Conservation (phyloP, 257 asterid genomes). For the Petunia secreta region DNA sequence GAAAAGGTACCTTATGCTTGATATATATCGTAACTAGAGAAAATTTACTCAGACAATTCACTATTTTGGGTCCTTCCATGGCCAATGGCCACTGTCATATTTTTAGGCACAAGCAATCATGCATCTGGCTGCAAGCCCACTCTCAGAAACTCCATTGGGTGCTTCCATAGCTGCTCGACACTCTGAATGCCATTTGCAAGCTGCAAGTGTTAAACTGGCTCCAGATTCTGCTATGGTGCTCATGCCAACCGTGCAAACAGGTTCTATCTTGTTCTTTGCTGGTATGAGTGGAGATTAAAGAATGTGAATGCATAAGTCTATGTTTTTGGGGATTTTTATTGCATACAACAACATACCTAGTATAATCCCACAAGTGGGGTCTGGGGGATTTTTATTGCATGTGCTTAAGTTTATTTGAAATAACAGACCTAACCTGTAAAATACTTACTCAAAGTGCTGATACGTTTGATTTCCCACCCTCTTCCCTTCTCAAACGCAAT, state of each 20-base stretch:
- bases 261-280: constrained; percentile 34
- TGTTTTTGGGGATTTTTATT: background rate
- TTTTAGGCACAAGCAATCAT: constrained; percentile 72
- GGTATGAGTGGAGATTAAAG: background rate
- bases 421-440: background rate
- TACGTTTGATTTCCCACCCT: background rate
- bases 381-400: background rate
- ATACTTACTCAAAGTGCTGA: background rate
- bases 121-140: constrained; percentile 87
- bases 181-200: constrained; percentile 52
- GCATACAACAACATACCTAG: background rate
- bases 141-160: constrained; percentile 59
- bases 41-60: constrained; percentile 2
- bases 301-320: background rate
- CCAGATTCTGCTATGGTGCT: constrained; percentile 57
- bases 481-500: background rate
- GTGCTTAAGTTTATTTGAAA: background rate
- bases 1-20: constrained; percentile 62
- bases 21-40: background rate
- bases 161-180: constrained; percentile 51
- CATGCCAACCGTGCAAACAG: constrained; percentile 66
- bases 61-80: constrained; percentile 19
- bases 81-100: constrained; percentile 28
- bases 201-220: constrained; percentile 43
- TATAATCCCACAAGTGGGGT: too few relatives aligned